These are phyloP conservation scores for Neurospora cerealis DNA, from an alignment of 495 filamentous ascomycete species.

Conservation along the genomic window DNA sequence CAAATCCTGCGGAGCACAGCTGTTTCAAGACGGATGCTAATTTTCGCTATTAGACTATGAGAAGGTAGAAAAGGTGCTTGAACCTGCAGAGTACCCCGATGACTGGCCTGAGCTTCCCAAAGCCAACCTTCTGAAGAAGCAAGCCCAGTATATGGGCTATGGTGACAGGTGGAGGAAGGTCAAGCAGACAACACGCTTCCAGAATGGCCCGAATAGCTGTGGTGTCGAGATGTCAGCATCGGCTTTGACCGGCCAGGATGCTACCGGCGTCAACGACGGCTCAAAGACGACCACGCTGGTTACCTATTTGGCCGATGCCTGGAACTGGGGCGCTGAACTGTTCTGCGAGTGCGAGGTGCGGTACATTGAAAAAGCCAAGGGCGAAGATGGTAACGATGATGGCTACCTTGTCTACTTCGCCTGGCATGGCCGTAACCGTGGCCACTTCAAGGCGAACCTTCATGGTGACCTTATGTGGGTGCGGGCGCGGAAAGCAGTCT, in stretches of 20 bases:
- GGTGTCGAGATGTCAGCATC: slow-evolving; percentile 54
- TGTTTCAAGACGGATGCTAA: not conserved
- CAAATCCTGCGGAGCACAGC: not conserved
- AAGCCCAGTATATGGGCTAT: slow-evolving; percentile 41
- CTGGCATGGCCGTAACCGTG: slow-evolving; percentile 52
- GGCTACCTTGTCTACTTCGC: slow-evolving; percentile 57
- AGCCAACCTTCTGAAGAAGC: slow-evolving; percentile 44
- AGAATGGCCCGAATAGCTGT: slow-evolving; percentile 46
- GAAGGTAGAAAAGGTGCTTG: slow-evolving; percentile 44
- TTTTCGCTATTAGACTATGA: slow-evolving; percentile 37
- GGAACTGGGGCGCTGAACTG: slow-evolving; percentile 67
- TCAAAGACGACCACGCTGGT: slow-evolving; percentile 56
- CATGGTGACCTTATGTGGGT: slow-evolving; percentile 61
- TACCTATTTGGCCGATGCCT: slow-evolving; percentile 60
- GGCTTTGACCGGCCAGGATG: slow-evolving; percentile 49
- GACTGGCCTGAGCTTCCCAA: slow-evolving; percentile 46
- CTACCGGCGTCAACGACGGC: slow-evolving; percentile 56
- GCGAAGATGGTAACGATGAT: slow-evolving; percentile 34
- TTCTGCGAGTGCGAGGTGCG: slow-evolving; percentile 64
- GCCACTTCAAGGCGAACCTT: slow-evolving; percentile 45
- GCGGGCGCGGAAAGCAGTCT: slow-evolving; percentile 48
- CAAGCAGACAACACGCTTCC: slow-evolving; percentile 53
- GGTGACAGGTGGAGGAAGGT: slow-evolving; percentile 45
- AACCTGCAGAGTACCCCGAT: slow-evolving; percentile 49
- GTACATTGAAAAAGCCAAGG: slow-evolving; percentile 46